Base-by-base conservation (phyloP, 495 filamentous ascomycete genomes). In the Talaromyces stipitatus region DNA sequence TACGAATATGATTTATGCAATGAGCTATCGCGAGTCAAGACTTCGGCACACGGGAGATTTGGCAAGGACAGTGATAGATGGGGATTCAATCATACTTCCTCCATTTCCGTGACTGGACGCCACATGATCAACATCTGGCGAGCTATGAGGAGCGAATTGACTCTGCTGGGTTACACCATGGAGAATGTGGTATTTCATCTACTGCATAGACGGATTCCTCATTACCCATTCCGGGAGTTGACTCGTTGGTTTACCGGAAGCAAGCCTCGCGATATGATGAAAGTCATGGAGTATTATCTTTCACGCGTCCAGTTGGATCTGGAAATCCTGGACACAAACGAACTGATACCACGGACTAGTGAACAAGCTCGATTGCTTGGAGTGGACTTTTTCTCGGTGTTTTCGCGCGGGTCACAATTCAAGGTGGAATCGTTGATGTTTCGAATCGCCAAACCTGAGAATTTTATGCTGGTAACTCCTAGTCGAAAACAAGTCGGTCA, bases 381-480 rank as follows among this genome's bases (percentile, higher is more conserved):
- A 0, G 88, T 98, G 2, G 94, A 97, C 71, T 98, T 97, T 70
- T 92, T 90, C 68, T 95, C 91, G 0, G 92, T 98, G 48, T 92
- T 96, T 66, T 89, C 88, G 14, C 82, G 94, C 30, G 95, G 94
- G 24, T 96, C 91, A 7, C 94, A 98, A 66, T 96, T 95, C 78
- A 97, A 97, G 65, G 94, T 98, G 43, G 94, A 98, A 72, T 96
- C 91, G 1, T 82, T 97, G 60, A 97, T 98, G 94, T 97, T 97
- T 62, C 84, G 94, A 51, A 97, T 98, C 61, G 95, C 92, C 46
- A 98, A 98, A 67, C 90, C 94, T 0, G 94, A 98, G 69, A 95
- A 94, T 61, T 95, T 95, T 66, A 66, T 98, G 18, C 77, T 98
- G 4, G 80, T 95, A 23, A 97, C 91, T 5, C 94, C 94, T 1